Base-by-base conservation (phyloP, 805 yeast species). In the Sporopachydermia quercuum region DNA sequence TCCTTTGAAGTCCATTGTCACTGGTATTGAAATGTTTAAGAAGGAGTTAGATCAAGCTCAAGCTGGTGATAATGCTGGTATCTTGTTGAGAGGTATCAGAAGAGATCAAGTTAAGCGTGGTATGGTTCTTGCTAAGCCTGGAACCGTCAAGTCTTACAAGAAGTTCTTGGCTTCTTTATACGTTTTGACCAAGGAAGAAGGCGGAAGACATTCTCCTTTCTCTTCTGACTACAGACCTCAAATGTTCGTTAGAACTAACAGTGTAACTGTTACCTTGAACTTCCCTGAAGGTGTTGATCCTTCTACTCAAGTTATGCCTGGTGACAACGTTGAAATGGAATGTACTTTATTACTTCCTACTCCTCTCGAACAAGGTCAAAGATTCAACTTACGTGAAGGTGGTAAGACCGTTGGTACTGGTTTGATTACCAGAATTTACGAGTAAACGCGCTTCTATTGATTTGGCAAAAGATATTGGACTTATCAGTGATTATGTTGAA, bases 31-130 rank as follows among this genome's bases (percentile, higher is more conserved):
- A 74, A 89, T 87, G 96, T 91, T 91, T 78, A 87, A 86, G 78
- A 91, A 91, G 75, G 97, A 91, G 63, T 78, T 91, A 56, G 97
- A 87, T 67, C 73, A 77, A 55, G 97, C 97, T 50, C 81, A 81
- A 78, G 98, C 96, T 57, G 98, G 98, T 73, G 98, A 91, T 70
- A 91, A 93, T 65, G 93, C 95, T 61, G 98, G 98, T 68, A 76
- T 91, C 54, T 71, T 91, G 62, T 74, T 91, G 62, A 86, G 98
- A 74, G 97, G 97, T 75, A 76, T 89, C 62, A 87, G 86, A 78
- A 85, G 96, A 71, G 98, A 91, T 56, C 94, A 91, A 60, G 71
- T 91, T 53, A 73, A 74, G 65, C 83, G 98, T 70, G 98, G 98
- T 69, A 89, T 89, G 97, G 93, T 91, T 51, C 68, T 86, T 53